These are phyloP conservation scores for Aspergillus latus DNA, from an alignment of 2,329 filamentous ascomycete genomes.

Conservation along the genomic window DNA sequence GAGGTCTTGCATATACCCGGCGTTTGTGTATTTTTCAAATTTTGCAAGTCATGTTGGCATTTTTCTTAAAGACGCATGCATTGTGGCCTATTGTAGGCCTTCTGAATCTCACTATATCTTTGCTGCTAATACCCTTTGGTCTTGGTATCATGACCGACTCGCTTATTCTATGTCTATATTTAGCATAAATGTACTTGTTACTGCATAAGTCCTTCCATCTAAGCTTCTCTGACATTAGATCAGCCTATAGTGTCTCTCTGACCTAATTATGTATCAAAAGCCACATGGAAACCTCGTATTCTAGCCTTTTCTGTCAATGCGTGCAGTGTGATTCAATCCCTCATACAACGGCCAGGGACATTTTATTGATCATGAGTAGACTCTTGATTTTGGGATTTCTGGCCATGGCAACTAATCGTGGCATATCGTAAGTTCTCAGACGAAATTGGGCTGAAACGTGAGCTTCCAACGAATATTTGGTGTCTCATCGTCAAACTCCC, in stretches of 20 bases:
- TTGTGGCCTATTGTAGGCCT: background rate
- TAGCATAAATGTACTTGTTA: background rate
- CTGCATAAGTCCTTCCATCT: background rate
- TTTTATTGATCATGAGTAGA: too few relatives aligned
- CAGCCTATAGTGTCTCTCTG: background rate
- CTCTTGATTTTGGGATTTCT: too few relatives aligned
- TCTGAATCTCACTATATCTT: background rate
- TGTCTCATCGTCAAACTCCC: too few relatives aligned
- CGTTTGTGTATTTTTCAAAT: slow-evolving; percentile 3
- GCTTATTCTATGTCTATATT: slow-evolving; percentile 1
- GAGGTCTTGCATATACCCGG: slow-evolving; percentile 2
- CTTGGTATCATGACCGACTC: background rate
- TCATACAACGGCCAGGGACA: too few relatives aligned
- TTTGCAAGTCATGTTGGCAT: background rate
- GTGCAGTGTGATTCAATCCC: too few relatives aligned
- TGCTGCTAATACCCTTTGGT: background rate
- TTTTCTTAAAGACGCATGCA: background rate
- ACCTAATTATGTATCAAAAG: too few relatives aligned
- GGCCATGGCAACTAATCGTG: too few relatives aligned
- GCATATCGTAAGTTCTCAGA: too few relatives aligned
- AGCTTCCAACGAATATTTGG: too few relatives aligned
- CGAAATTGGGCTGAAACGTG: too few relatives aligned
- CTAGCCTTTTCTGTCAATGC: too few relatives aligned
- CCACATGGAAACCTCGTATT: too few relatives aligned
- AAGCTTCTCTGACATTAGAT: background rate